Evolutionary conservation across 306 rosid genomes (phyloP).

Genomic region (Coriaria nepalensis): DNA sequence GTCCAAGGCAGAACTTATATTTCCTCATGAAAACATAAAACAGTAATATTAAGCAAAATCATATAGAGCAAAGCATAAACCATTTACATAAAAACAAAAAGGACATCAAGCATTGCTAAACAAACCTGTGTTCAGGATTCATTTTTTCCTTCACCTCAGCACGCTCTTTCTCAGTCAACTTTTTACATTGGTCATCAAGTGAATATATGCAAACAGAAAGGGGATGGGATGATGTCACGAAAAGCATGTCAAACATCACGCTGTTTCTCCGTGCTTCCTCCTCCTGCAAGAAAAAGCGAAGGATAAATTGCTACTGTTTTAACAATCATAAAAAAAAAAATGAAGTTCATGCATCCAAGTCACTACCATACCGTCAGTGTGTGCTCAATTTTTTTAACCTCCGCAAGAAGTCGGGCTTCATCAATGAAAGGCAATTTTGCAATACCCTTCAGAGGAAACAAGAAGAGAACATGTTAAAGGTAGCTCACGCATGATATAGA

Average conservation of each 20-base stretch:
- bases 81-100: neutral
- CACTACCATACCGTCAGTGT: conserved; percentile 49
- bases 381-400: conserved; percentile 60
- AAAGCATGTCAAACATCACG: conserved; percentile 73
- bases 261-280: conserved; percentile 72
- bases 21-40: neutral
- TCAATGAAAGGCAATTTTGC: conserved; percentile 97
- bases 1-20: conserved; percentile 19
- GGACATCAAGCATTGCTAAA: conserved; percentile 1
- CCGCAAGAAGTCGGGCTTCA: conserved; percentile 75
- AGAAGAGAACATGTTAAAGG: conserved; percentile 12
- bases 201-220: conserved; percentile 93
- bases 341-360: neutral
- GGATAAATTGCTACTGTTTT: too few relatives aligned
- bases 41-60: neutral
- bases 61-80: too few relatives aligned
- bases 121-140: conserved; percentile 68
- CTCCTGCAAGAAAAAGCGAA: too few relatives aligned
- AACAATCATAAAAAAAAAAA: neutral
- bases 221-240: conserved; percentile 84
- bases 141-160: conserved; percentile 58
- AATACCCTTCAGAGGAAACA: conserved; percentile 52
- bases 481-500: neutral
- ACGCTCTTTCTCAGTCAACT: conserved; percentile 55
- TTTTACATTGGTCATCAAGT: conserved; percentile 70